Evolutionary conservation across 2,329 filamentous ascomycete species (phyloP), one percentile per base, ranked within the genome.

Genomic region (Tolypocladium pustulatum): DNA sequence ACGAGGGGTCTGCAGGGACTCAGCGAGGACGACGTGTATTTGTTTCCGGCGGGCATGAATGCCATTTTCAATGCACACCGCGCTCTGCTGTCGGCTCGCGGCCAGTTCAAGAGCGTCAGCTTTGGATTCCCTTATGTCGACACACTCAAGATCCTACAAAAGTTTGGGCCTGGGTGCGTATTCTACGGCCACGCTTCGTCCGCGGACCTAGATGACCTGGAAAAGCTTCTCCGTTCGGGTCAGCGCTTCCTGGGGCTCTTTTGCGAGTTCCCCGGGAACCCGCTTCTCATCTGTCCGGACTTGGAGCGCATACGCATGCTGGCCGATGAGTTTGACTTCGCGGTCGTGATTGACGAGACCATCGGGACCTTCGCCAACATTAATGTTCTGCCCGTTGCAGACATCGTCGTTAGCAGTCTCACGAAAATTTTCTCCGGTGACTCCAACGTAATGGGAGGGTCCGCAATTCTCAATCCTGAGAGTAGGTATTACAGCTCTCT

Each of bases 91-190:
- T 76, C 78, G 56, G 80, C 84, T 0, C 83, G 86, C 41, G 85
- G 85, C 3, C 75, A 79, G 9, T 69, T 83, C 60, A 89, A 90
- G 72, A 95, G 91, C 71, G 85, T 99, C 68, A 92, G 88, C 67
- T 97, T 91, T 68, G 94, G 94, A n/a, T 99, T 99, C 66, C 91
- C 94, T 0, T 99, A 99, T 66, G 90, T 97, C 57, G 94, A 99
- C 72, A 97, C 94, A 0, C 81, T 97, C 58, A 99, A 99, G 71
- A 90, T 97, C 55, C 77, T 97, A 6, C 80, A 97, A 70, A 99
- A 97, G 71, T 97, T 95, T 71, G 94, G 93, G 0, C 89, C 91
- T 0, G 93, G 93, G 0, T 92, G 88, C 60, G 71, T 88, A 2
- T 97, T 97, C 70, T 97, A 96, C 72, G 93, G 93, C 3, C 83